Base-by-base conservation (phyloP, 1,284 basidiomycete species). In the Microbotryum intermedium region DNA sequence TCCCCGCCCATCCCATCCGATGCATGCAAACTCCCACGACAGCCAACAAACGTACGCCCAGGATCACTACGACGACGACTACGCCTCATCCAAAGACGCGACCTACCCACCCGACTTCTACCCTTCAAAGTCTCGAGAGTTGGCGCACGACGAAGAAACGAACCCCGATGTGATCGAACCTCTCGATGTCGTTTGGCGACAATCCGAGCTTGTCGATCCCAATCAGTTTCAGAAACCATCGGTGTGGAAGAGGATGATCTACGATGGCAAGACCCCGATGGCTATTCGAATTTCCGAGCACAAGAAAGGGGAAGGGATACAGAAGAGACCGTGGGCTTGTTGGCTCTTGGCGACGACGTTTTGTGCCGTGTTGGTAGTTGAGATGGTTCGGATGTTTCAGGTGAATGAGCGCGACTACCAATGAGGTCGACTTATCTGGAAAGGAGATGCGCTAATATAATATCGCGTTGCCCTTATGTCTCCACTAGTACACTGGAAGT, bases 281-380 rank as follows among this genome's bases (percentile, higher is more conserved):
- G 65, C 69, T 11, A 55, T 72, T 28, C 69, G 72, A 58, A 72
- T 76, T 13, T 69, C 70, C 52, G 70, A 73, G 48, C 72, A 74
- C 51, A 85, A 83, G 71, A 80, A 86, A 50, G 88, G 89, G 1
- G 80, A 93, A 47, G 88, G 87, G 6, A 80, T 88, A 23, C 93
- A 97, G 74, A 81, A 74, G 57, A 82, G 85, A 73, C 88, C 93
- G 9, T 82, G 86, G 62, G 80, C 76, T 34, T 73, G 74, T 39
- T 80, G 76, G 75, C 53, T 74, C 0, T 73, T 89, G 56, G 82
- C 84, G 9, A 39, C 34, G 72, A 76, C 58, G 79, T 77, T 20
- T 90, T 94, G 84, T 89, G 29, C 45, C 54, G 23, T 69, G 26
- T 72, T 71, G 48, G 56, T 72, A 42, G 61, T 71, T 23, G 72